Conservation (phyloP, 2,329 filamentous ascomycete genomes). For the Penicillium sclerotigenum region DNA sequence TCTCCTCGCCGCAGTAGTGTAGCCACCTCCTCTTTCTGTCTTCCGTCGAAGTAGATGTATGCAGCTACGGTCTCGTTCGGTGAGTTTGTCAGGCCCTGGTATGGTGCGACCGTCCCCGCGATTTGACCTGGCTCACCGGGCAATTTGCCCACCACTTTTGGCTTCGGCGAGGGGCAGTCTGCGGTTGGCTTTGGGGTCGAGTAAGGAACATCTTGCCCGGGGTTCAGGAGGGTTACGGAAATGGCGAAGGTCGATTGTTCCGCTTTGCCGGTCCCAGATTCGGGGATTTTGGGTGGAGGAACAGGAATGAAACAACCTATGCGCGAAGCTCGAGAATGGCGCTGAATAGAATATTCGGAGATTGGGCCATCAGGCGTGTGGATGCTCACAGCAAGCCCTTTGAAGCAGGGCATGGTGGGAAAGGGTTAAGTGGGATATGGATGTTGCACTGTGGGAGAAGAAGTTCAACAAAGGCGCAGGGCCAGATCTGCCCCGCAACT, state of each 20-base stretch:
- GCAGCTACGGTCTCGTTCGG: slow-evolving; percentile 96
- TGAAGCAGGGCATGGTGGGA: slow-evolving; percentile 83
- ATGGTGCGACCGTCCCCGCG: slow-evolving; percentile 66
- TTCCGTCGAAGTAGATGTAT: slow-evolving; percentile 98
- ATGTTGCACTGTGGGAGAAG: slow-evolving; percentile 5
- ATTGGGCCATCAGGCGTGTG: slow-evolving; percentile 78
- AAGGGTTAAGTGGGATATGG: slow-evolving; percentile 1
- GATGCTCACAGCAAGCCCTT: slow-evolving; percentile 97
- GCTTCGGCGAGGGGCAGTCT: slow-evolving; percentile 73
- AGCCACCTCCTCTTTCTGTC: slow-evolving; percentile 93
- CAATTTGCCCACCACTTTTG: slow-evolving; percentile 74
- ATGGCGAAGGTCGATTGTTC: slow-evolving; percentile 97
- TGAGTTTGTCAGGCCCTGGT: slow-evolving; percentile 86
- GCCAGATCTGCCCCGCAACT: slow-evolving; percentile 14
- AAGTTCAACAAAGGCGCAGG: slow-evolving; percentile 2
- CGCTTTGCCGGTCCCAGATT: slow-evolving; percentile 67
- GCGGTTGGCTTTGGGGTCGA: slow-evolving; percentile 78
- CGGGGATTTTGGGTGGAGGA: slow-evolving; percentile 75
- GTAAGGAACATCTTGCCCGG: slow-evolving; percentile 85
- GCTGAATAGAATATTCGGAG: slow-evolving; percentile 90
- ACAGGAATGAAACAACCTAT: slow-evolving; percentile 98
- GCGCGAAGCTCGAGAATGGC: slow-evolving; percentile 82
- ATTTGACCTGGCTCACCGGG: slow-evolving; percentile 54
- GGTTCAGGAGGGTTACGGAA: slow-evolving; percentile 91
- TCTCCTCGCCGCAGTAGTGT: slow-evolving; percentile 88